Base-by-base conservation (phyloP, 805 yeast species). In the Wickerhamiella bombiphila region DNA sequence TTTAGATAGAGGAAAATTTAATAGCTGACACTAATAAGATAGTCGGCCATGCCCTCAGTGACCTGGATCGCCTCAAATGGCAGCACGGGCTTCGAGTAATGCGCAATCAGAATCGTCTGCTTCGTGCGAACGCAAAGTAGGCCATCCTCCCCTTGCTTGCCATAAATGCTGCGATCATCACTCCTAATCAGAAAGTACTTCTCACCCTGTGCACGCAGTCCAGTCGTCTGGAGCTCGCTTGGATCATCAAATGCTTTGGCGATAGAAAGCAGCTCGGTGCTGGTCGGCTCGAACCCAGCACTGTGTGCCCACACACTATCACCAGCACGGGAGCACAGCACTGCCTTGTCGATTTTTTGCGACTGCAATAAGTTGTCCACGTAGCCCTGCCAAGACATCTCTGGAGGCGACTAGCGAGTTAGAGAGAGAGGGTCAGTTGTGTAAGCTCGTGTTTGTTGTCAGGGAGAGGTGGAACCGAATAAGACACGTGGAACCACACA, bases 1-100 rank as follows among this genome's bases (percentile, higher is more conserved):
- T 20, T 11, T 29, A 32, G 14, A 40, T 36, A 32, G 18, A 37
- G 11, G 16, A 17, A 35, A 6, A 5, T 18, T 48, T 68, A 88
- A 61, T 81, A 86, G 42, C 83, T 80, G 38, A 80, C 88, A 53
- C 83, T 67, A 57, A 88, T 83, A 63, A 91, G 70, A 56, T 91
- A 86, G 58, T 91, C 97, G 34, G 94, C 97, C 65, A 91, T 70
- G 55, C 83, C 88, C 61, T 91, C 98, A 40, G 88, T 94, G 46
- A 86, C 80, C 53, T 79, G 74, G 42, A 96, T 80, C 37, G 97
- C 97, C 57, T 82, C 94, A 50, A 94, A 95, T 22, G 97, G 82
- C 59, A 77, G 88, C 34, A 81, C 79, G 39, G 86, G 86, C 20
- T 54, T 47, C 9, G 80, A 72, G 57, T 91, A 91, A 60, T 91